Percentiles rank a stretch among this genome's conserved stretches.
phyloP scores from a whole-genome alignment of 140 eudicot species.

The Ambrosia hybrid region DNA sequence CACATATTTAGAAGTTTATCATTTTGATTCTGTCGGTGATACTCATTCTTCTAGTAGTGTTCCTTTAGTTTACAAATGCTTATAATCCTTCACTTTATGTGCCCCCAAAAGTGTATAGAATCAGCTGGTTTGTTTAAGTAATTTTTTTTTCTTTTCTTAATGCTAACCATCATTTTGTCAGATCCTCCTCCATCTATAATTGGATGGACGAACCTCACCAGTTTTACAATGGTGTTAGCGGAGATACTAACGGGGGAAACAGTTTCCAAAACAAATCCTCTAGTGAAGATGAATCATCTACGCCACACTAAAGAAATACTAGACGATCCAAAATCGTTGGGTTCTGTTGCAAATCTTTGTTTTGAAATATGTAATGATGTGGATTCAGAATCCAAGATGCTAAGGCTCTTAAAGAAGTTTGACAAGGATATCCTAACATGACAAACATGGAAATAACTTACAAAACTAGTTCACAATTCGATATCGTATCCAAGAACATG shows the following conservation, averaged over 20 bases:
- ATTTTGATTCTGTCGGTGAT: too few relatives aligned
- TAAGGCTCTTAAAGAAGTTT: slow-evolving; percentile 15
- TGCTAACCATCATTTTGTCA: background rate
- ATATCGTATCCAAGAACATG: background rate
- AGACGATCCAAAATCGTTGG: background rate
- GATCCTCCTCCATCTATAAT: slow-evolving; percentile 6
- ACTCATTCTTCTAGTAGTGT: too few relatives aligned
- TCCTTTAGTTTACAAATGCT: too few relatives aligned
- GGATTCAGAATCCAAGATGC: slow-evolving; percentile 19
- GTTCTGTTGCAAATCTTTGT: background rate
- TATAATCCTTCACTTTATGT: too few relatives aligned
- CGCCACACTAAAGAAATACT: background rate
- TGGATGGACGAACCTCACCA: slow-evolving; percentile 1
- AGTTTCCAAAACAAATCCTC: background rate
- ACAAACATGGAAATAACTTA: background rate
- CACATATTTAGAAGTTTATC: too few relatives aligned
- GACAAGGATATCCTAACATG: background rate
- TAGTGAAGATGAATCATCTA: slow-evolving; percentile 2
- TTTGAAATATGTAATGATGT: slow-evolving; percentile 13
- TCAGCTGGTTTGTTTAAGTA: too few relatives aligned
- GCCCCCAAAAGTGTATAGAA: too few relatives aligned
- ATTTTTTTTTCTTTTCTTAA: too few relatives aligned
- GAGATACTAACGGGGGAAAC: slow-evolving; percentile 18
- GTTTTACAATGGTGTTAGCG: slow-evolving; percentile 16
- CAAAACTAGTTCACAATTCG: background rate